Base-by-base conservation (phyloP, 148 eudicot species). In the Diospyros lotus region DNA sequence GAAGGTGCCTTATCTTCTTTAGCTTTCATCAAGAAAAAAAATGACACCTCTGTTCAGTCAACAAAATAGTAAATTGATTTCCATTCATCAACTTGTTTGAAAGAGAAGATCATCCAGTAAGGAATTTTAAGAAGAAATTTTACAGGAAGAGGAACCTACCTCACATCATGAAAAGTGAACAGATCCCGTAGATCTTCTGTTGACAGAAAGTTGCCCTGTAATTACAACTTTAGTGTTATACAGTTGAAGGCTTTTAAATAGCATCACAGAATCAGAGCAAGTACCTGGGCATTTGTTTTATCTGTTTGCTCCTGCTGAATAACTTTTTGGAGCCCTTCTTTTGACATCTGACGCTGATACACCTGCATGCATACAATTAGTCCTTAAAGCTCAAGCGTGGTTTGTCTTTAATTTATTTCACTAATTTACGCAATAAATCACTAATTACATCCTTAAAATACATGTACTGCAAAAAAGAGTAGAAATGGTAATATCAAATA, bases 301-400 rank as follows among this genome's bases (percentile, higher is more conserved):
- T 86, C 88, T 18, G 84, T 74, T 82, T 91, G 94, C 76, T 89
- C 97, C 72, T 87, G 91, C 79, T 96, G 97, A 85, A 96, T 93
- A 77, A 96, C 99, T 82, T 91, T 87, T 75, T 96, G 99, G 60
- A 96, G 91, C 83, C 98, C 99, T 91, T 96, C 99, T 86, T 96
- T 96, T 62, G 99, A 96, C 99, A 96, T 96, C 86, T 96, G 99
- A 72, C 99, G 99, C 91, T 93, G 99, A 87, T 86, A 96, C 54
- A 96, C 99, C 99, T 96, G 79, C 83, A 89, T 28, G 41, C 64
- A 69, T 38, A 11, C 72, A 15, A 74, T 6, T 9, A 60, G 48
- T 69, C 53, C 51, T 54, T 66, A 40, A 79, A 56, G 15, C 46
- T 6, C n/a, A 46, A 28, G 28, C 28, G 28, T 28, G 0, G 28